Percentiles rank a stretch among this genome's conserved stretches.
Evolutionary conservation across 2,329 filamentous ascomycete species (phyloP).

Genomic region (Ilyonectria destructans): DNA sequence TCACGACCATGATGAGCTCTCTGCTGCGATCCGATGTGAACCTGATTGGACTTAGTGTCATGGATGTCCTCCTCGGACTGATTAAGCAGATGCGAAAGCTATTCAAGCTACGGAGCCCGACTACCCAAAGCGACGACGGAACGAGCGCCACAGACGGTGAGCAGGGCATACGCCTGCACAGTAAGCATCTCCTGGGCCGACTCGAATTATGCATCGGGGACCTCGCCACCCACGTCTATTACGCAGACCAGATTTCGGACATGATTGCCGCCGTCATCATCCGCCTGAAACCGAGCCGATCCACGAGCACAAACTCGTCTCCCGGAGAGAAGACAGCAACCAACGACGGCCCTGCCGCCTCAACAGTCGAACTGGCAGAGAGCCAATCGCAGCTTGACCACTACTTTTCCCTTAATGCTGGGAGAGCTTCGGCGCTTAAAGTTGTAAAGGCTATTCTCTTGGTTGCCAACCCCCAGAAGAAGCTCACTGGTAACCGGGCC

Average conservation of each 20-base stretch:
- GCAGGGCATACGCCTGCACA: conserved; percentile 60
- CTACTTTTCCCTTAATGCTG: conserved; percentile 68
- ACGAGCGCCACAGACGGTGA: conserved; percentile 53
- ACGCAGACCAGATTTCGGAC: conserved; percentile 94
- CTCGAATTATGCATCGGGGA: conserved; percentile 91
- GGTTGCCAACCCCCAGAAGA: conserved; percentile 82
- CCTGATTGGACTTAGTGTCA: conserved; percentile 94
- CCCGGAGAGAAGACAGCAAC: conserved; percentile 63
- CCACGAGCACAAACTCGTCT: conserved; percentile 61
- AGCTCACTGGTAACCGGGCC: conserved; percentile 71
- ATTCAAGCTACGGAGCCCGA: conserved; percentile 73
- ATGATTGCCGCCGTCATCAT: conserved; percentile 89
- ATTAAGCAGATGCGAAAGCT: conserved; percentile 87
- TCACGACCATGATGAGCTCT: conserved; percentile 85
- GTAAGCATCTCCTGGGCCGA: conserved; percentile 77
- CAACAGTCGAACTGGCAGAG: conserved; percentile 59
- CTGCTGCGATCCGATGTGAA: conserved; percentile 91
- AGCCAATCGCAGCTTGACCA: conserved; percentile 65
- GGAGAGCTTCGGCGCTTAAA: conserved; percentile 78
- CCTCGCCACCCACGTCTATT: conserved; percentile 95
- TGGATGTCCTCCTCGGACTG: conserved; percentile 91
- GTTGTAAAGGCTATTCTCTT: conserved; percentile 87
- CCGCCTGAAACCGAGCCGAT: conserved; percentile 79
- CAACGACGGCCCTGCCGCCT: conserved; percentile 55
- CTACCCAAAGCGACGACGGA: conserved; percentile 54